Conservation (phyloP, 176 grass and related monocot species). For the Guadua angustifolia region DNA sequence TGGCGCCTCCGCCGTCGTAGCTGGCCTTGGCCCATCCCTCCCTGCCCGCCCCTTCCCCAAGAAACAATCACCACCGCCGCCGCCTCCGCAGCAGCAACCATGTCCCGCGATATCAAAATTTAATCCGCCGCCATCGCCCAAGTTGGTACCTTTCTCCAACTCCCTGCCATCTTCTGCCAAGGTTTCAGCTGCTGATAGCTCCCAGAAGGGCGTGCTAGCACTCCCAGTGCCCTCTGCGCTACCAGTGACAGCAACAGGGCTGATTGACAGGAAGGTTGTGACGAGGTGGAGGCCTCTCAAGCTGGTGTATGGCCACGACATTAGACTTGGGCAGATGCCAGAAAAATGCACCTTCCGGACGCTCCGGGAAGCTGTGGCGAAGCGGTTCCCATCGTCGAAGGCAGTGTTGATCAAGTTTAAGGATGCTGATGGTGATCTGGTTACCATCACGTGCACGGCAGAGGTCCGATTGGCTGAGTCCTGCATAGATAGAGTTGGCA, state of each 20-base stretch:
- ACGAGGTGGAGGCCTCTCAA: slow-evolving; percentile 80
- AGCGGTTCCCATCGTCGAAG: slow-evolving; percentile 83
- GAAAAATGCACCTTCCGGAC: slow-evolving; percentile 64
- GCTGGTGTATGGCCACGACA: slow-evolving; percentile 94
- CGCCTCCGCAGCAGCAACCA: slow-evolving; percentile 39
- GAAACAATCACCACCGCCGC: slow-evolving; percentile 53
- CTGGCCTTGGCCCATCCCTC: slow-evolving; percentile 85
- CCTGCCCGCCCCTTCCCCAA: slow-evolving; percentile 72
- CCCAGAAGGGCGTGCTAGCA: slow-evolving; percentile 22
- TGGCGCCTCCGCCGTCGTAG: slow-evolving; percentile 82
- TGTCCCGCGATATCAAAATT: slow-evolving; percentile 37
- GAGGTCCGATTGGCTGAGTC: slow-evolving; percentile 85
- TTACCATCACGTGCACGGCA: slow-evolving; percentile 76
- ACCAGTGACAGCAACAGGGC: slow-evolving; percentile 15
- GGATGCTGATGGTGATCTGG: slow-evolving; percentile 89
- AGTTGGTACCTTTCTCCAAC: slow-evolving; percentile 52
- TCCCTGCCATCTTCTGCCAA: slow-evolving; percentile 46
- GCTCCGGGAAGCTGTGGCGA: slow-evolving; percentile 70
- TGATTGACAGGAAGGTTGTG: slow-evolving; percentile 35
- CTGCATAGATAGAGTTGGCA: slow-evolving; percentile 40
- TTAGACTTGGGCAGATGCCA: slow-evolving; percentile 81
- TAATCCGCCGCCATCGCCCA: slow-evolving; percentile 44
- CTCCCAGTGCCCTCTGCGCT: slow-evolving; percentile 18
- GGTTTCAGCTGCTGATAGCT: slow-evolving; percentile 31
- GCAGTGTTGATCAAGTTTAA: slow-evolving; percentile 92